Percentiles rank a stretch among this genome's conserved stretches.
phyloP scores from a whole-genome alignment of 1,139 yeast species.

The Blastobotrys indianensis region DNA sequence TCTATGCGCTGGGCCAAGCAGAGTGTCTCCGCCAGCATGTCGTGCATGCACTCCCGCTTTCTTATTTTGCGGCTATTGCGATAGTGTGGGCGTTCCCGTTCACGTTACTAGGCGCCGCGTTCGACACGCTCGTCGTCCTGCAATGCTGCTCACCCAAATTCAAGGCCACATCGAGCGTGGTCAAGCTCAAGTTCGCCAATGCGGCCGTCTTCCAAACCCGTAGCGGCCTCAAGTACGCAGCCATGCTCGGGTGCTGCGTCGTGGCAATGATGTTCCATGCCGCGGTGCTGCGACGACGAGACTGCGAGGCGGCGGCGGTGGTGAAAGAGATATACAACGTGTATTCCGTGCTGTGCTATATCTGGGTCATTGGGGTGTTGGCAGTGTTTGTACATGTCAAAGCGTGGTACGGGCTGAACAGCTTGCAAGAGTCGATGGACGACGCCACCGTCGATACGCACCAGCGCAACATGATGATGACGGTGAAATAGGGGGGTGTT shows the following conservation, averaged over 20 bases:
- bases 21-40: constrained; percentile 4
- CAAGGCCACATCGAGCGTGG: not conserved
- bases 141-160: constrained; percentile 9
- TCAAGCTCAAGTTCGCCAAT: constrained; percentile 3
- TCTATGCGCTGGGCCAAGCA: constrained; percentile 3
- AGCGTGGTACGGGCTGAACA: constrained; percentile 6
- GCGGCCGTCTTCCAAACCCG: constrained; percentile 6
- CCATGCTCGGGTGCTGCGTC: not conserved
- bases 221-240: not conserved
- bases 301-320: not conserved
- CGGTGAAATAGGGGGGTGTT: too few species aligned
- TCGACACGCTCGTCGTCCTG: constrained; percentile 6
- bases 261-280: constrained; percentile 8
- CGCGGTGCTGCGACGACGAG: not conserved
- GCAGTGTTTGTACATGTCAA: constrained; percentile 1
- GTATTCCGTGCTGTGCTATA: constrained; percentile 5
- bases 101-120: constrained; percentile 4
- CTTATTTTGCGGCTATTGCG: constrained; percentile 1
- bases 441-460: too few species aligned
- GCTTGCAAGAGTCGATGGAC: too few species aligned
- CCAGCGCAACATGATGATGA: too few species aligned
- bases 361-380: not conserved
- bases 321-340: constrained; percentile 2
- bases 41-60: not conserved
- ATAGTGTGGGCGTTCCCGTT: constrained; percentile 9